Conservation (phyloP, 129 eudicot species). For the Centrapalus pauciflorus region DNA sequence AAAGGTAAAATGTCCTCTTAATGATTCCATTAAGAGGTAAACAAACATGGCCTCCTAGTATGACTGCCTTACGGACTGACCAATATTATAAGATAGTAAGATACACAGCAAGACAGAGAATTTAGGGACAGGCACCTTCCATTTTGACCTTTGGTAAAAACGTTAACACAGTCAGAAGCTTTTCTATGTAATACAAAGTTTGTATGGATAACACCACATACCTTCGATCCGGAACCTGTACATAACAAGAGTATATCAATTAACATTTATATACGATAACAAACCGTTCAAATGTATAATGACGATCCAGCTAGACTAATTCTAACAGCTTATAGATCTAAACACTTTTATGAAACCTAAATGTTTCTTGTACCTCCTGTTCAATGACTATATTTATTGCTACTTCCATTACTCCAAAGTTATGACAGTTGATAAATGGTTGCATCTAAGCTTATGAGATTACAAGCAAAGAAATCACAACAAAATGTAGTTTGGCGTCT, state of each 20-base stretch:
- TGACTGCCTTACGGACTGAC: background rate
- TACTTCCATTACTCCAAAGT: too few relatives aligned
- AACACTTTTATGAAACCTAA: background rate
- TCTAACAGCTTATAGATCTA: background rate
- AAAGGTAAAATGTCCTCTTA: too few relatives aligned
- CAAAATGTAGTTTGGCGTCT: too few relatives aligned
- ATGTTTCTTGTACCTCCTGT: too few relatives aligned
- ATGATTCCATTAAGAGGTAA: too few relatives aligned
- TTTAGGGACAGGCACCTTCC: background rate
- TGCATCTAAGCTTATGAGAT: too few relatives aligned
- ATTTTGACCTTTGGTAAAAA: background rate
- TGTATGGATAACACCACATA: slow-evolving; percentile 98
- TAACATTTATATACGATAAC: background rate
- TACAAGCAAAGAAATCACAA: too few relatives aligned
- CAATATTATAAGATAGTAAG: too few relatives aligned
- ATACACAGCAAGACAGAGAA: background rate
- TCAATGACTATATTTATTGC: too few relatives aligned
- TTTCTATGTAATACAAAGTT: too few relatives aligned
- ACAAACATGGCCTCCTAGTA: background rate
- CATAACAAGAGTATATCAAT: slow-evolving; percentile 10
- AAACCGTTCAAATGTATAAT: background rate
- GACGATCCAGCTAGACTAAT: background rate
- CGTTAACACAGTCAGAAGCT: background rate
- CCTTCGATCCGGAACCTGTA: slow-evolving; percentile 93
- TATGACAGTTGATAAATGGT: too few relatives aligned